Evolutionary conservation across 768 basidiomycete species (phyloP), one percentile per base, ranked within the genome.

Genomic region (Macrolepiota dolichaula): DNA sequence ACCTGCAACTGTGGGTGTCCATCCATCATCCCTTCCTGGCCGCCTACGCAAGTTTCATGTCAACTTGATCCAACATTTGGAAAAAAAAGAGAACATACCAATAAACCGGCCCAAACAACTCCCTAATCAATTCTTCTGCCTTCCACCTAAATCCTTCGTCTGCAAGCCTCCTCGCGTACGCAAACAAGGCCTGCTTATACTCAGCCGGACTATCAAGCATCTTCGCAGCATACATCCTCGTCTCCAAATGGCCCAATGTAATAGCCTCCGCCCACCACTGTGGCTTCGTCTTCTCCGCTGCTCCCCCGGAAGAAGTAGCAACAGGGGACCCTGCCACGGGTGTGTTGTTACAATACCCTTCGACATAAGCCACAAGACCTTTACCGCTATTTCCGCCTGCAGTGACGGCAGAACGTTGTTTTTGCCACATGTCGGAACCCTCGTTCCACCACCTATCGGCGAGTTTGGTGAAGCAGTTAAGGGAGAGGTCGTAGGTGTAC

Each of bases 41-140:
- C 89, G 85, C 85, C 90, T 90, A 67, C n/a, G 56, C 25, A 24
- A 9, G 24, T 11, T 10, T 24, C 13, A 49, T 4, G 11, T 25
- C 24, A 25, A 49, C 29, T 10, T 3, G 25, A 27, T 6, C 22
- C 13, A 27, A 12, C 10, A 27, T 10, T 13, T 10, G 11, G 25
- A 4, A 15, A 27, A 4, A 24, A 49, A 12, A 62, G 59, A 40
- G 6, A 38, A 82, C 91, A 61, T 69, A 96, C 96, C 87, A 90
- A 74, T 92, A 96, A 40, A 95, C 76, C 0, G 95, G 96, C 15
- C 96, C 95, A 66, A 91, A 87, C 55, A 98, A 79, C 64, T 98
- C 97, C 72, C 84, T 89, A 53, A 96, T 83, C 58, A 99, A 73
- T 72, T 98, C 96, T 71, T 97, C 96, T 17, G 87, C 95, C 71